phyloP scores from a whole-genome alignment of 1,139 yeast species.

The Blastobotrys persicus region DNA sequence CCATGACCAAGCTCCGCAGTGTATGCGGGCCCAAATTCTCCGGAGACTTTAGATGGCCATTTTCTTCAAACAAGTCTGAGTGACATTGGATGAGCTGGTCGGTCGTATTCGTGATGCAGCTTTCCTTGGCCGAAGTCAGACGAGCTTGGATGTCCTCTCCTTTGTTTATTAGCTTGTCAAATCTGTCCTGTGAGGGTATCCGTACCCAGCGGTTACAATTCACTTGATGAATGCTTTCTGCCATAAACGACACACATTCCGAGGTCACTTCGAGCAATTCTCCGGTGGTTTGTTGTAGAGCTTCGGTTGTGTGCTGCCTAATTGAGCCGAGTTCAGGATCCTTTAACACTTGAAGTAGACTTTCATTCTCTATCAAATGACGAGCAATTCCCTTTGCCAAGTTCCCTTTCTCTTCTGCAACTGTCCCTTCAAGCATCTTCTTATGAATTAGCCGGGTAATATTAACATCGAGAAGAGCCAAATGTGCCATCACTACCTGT shows the following conservation, averaged over 20 bases:
- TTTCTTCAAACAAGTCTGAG: background rate
- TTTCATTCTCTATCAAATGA: background rate
- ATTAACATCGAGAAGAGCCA: background rate
- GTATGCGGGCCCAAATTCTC: background rate
- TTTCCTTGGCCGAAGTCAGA: background rate
- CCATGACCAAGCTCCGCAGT: background rate
- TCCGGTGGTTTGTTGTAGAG: background rate
- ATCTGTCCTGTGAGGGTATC: background rate
- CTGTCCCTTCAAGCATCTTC: background rate
- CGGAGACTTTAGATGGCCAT: background rate
- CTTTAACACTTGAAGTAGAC: background rate
- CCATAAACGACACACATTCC: background rate
- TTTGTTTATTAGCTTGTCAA: background rate
- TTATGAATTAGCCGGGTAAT: background rate
- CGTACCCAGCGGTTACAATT: constrained; percentile 1
- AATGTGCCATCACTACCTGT: background rate
- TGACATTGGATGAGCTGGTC: background rate
- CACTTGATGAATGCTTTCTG: background rate
- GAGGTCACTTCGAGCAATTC: background rate
- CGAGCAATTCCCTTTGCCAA: background rate
- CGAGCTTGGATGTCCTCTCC: background rate
- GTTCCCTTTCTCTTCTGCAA: background rate
- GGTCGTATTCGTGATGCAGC: background rate
- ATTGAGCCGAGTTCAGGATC: background rate
- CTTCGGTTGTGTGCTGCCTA: background rate